phyloP scores from a whole-genome alignment of 768 basidiomycete genomes.

The Dictyophora rubrovolvata region DNA sequence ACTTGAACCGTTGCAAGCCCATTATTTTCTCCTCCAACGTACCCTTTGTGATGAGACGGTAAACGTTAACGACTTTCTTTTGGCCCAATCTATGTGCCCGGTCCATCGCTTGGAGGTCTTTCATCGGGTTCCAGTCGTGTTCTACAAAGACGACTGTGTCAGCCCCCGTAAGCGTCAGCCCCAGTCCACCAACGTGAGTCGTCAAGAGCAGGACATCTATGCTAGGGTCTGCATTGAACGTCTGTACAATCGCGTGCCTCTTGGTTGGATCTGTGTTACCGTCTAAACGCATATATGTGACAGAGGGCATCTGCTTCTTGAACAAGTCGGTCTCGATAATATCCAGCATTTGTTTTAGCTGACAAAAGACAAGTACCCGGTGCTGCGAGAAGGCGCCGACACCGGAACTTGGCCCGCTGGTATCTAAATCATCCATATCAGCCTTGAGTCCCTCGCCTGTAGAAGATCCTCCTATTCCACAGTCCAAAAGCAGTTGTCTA shows the following conservation, averaged over 20 bases:
- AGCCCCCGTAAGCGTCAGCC: conserved; percentile 91
- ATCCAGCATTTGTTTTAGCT: conserved; percentile 98
- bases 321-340: conserved; percentile 93
- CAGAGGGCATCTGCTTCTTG: conserved; percentile 83
- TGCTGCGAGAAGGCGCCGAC: conserved; percentile 72
- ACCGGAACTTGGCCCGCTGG: conserved; percentile 30
- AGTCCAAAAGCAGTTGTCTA: conserved; percentile 90
- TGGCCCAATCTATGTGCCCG: conserved; percentile 96
- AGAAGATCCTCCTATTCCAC: conserved; percentile 69
- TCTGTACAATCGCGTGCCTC: conserved; percentile 94
- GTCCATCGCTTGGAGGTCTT: conserved; percentile 99
- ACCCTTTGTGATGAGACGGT: conserved; percentile 92
- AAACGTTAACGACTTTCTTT: conserved; percentile 98
- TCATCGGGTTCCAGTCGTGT: conserved; percentile 99
- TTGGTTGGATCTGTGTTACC: conserved; percentile 87
- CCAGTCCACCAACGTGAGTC: conserved; percentile 93
- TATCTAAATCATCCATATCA: conserved; percentile 52
- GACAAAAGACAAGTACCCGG: conserved; percentile 98
- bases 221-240: conserved; percentile 94
- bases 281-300: conserved; percentile 97
- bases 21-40: conserved; percentile 99
- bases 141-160: conserved; percentile 99
- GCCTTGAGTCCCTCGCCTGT: conserved; percentile 51
- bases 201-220: conserved; percentile 95
- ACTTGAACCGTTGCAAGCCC: conserved; percentile 99